phyloP scores from a whole-genome alignment of 1,139 yeast genomes.

The Zhuliangozyma parablackwelliae region DNA sequence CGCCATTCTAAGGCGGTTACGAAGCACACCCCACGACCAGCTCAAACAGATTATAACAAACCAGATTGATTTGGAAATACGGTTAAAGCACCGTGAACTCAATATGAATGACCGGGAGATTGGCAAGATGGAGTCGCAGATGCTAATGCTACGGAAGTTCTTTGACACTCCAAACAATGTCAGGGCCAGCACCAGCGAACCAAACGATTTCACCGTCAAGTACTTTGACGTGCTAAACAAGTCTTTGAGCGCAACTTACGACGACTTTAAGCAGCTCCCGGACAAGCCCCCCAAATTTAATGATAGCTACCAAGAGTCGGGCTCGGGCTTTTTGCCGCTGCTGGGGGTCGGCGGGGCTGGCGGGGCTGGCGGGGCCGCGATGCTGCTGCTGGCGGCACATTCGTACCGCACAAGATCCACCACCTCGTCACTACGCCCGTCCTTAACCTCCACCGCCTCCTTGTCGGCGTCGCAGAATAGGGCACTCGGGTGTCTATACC shows the following conservation, averaged over 20 bases:
- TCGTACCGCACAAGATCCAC: conserved; percentile 48
- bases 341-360: too few relatives aligned
- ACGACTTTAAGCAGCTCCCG: conserved; percentile 14
- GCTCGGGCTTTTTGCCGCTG: neutral
- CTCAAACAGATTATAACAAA: conserved; percentile 38
- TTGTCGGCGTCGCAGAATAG: conserved; percentile 7
- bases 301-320: conserved; percentile 5
- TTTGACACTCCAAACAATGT: conserved; percentile 44
- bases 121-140: conserved; percentile 59
- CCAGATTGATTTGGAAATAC: conserved; percentile 65
- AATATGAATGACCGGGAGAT: conserved; percentile 57
- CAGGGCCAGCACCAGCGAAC: conserved; percentile 34
- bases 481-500: conserved; percentile 56
- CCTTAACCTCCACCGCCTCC: conserved; percentile 8
- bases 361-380: too few relatives aligned
- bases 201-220: conserved; percentile 46
- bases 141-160: conserved; percentile 49
- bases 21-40: conserved; percentile 33
- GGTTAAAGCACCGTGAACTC: conserved; percentile 66
- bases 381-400: conserved; percentile 12
- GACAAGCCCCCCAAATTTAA: conserved; percentile 5
- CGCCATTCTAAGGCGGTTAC: conserved; percentile 20
- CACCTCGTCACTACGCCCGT: conserved; percentile 47
- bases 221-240: conserved; percentile 39
- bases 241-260: conserved; percentile 31